phyloP scores from a whole-genome alignment of 2,329 filamentous ascomycete genomes.

The Colletotrichum gigasporum region DNA sequence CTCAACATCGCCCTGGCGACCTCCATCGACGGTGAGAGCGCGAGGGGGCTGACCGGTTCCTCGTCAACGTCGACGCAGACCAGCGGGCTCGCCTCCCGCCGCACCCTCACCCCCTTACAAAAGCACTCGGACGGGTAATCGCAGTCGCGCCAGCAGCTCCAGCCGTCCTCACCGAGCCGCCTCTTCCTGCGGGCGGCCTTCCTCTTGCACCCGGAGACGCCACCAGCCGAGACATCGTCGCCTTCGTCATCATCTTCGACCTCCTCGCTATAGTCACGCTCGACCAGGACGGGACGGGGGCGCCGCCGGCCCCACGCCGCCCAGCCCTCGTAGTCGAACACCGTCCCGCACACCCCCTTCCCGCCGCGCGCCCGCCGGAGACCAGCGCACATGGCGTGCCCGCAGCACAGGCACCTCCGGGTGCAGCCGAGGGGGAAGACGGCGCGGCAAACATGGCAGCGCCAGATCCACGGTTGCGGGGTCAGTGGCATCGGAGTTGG shows the following conservation, averaged over 20 bases:
- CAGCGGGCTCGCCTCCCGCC: not conserved
- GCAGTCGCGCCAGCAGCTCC: slow-evolving; percentile 2
- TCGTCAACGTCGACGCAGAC: not conserved
- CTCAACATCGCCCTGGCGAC: not conserved
- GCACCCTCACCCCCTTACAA: not conserved
- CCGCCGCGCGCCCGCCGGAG: slow-evolving; percentile 2
- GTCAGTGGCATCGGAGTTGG: not conserved
- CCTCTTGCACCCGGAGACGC: not conserved
- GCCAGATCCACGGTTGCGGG: slow-evolving; percentile 43
- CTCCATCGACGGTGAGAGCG: not conserved
- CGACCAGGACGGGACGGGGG: too few species aligned
- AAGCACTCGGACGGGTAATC: slow-evolving; percentile 19
- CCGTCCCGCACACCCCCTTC: slow-evolving; percentile 35
- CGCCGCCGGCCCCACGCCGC: slow-evolving; percentile 40
- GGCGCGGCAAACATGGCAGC: slow-evolving; percentile 41
- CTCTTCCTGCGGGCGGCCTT: not conserved
- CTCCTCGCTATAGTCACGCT: too few species aligned
- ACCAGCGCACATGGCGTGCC: slow-evolving; percentile 45
- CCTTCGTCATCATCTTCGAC: not conserved
- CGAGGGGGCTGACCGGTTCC: not conserved
- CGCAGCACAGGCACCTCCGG: slow-evolving; percentile 49
- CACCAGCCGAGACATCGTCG: not conserved
- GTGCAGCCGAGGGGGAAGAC: slow-evolving; percentile 43
- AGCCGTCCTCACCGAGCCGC: not conserved
- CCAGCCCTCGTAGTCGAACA: slow-evolving; percentile 48